Evolutionary conservation across 139 green algal genomes (phyloP).

Genomic region (Chara braunii): DNA sequence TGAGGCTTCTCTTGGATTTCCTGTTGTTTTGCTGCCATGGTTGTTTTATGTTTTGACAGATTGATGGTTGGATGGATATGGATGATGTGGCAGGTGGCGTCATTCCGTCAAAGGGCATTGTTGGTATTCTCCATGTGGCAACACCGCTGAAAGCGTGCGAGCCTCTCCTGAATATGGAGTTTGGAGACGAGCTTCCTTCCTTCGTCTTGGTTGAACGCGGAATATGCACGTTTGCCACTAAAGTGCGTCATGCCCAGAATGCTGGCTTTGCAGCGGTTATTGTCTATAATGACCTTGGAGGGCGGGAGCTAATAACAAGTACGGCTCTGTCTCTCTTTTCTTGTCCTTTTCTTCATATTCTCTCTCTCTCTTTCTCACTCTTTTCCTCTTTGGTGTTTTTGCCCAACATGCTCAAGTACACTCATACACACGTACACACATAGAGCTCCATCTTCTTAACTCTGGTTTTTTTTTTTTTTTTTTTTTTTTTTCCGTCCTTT

Average conservation of each 20-base stretch:
- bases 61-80: too few species aligned
- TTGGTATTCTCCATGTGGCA: conserved; percentile 5
- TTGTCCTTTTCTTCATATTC: conserved; percentile 14
- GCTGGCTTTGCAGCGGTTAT: conserved; percentile 24
- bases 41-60: too few species aligned
- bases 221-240: conserved; percentile 21
- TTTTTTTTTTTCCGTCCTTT: conserved; percentile 1
- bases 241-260: conserved; percentile 23
- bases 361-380: not conserved
- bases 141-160: conserved; percentile 13
- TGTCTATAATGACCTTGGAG: conserved; percentile 24
- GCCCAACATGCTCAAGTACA: not conserved
- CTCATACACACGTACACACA: not conserved
- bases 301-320: conserved; percentile 35
- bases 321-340: conserved; percentile 6
- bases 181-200: not conserved
- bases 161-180: not conserved
- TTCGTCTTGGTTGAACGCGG: conserved; percentile 32
- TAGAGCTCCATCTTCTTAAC: not conserved
- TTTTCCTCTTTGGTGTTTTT: not conserved
- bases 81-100: conserved; percentile 25
- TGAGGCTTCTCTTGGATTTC: too few species aligned
- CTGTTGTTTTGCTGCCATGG: too few species aligned
- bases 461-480: not conserved
- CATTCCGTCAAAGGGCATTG: conserved; percentile 14